Evolutionary conservation across 1,139 yeast species (phyloP).

Genomic region (Insectozyma bohioensis): DNA sequence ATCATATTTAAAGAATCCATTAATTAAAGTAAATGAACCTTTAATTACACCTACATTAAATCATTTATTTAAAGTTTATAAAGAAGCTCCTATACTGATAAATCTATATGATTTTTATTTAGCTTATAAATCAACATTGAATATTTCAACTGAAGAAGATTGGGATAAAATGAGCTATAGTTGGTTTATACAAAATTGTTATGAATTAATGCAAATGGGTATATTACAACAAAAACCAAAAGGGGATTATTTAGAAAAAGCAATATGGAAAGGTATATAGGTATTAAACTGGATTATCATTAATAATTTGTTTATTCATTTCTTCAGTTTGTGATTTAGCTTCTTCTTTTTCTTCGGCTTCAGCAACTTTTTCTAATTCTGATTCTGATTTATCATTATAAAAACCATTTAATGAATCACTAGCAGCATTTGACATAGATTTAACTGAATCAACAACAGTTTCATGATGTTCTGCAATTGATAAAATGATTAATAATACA

Average conservation of each 20-base stretch:
- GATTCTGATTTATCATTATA: constrained; percentile 10
- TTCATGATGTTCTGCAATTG: constrained; percentile 23
- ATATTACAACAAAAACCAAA: constrained; percentile 42
- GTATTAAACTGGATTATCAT: neutral
- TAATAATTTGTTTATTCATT: constrained; percentile 5
- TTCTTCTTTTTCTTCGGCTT: constrained; percentile 13
- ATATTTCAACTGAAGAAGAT: constrained; percentile 17
- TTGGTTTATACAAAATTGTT: constrained; percentile 46
- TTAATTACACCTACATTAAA: constrained; percentile 51
- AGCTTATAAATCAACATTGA: constrained; percentile 64
- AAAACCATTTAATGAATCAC: constrained; percentile 16
- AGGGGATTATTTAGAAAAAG: constrained; percentile 46
- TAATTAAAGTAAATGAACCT: constrained; percentile 15
- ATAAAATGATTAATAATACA: constrained; percentile 22
- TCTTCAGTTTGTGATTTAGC: constrained; percentile 14
- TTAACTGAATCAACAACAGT: constrained; percentile 16
- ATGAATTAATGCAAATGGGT: constrained; percentile 42
- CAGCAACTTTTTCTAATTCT: constrained; percentile 14
- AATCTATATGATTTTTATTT: constrained; percentile 76
- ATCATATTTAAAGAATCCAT: constrained; percentile 26
- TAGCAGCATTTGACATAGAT: constrained; percentile 15
- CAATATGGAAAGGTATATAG: constrained; percentile 43
- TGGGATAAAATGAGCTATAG: constrained; percentile 47
- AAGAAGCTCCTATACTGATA: constrained; percentile 76
- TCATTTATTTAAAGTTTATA: constrained; percentile 64